Base-by-base conservation (phyloP, 2,329 filamentous ascomycete genomes). In the Fusarium nematophilum region DNA sequence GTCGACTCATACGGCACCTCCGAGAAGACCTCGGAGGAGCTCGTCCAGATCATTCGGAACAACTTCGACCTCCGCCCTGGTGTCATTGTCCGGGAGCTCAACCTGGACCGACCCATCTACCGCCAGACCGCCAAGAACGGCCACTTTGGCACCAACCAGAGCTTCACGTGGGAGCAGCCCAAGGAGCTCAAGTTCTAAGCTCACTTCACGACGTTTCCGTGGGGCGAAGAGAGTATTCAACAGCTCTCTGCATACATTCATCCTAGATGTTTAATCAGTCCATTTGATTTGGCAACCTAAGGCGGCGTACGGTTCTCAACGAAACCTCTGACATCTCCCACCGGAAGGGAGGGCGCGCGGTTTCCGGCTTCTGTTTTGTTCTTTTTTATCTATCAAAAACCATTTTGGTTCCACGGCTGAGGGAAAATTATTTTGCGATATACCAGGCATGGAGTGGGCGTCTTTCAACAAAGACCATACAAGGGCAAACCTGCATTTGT, bases 61-160 rank as follows among this genome's bases (percentile, higher is more conserved):
- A 98, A 99, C 90, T 99, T 99, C 76, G 93, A 99, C 83, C 88
- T 99, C 79, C 89, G 95, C 74, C 95, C 95, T 54, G 95, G 95
- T 89, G 93, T 97, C 78, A 98, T 99, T 73, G 95, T 98, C 81
- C 92, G 92, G 84, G 93, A 97, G 83, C 90, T 99, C 67, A 90
- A 95, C 82, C 87, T 99, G 67, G 90, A 88, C 79, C 92, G 93
- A 81, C 95, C 95, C 76, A 97, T 98, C 85, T 99, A 99, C 90
- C 88, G 88, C 86, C 87, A 94, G 85, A 99, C 95, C 55, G 95
- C 95, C 82, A 97, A 97, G 91, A 98, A 98, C 83, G 95, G 95
- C 72, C 95, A 99, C 88, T 99, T 99, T 82, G 85, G 85, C 68
- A 96, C 93, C 81, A 95, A 97, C 91, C 95, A 97, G 87, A 84